Base-by-base conservation (phyloP, 2,329 filamentous ascomycete species). In the Nigrospora oryzae region DNA sequence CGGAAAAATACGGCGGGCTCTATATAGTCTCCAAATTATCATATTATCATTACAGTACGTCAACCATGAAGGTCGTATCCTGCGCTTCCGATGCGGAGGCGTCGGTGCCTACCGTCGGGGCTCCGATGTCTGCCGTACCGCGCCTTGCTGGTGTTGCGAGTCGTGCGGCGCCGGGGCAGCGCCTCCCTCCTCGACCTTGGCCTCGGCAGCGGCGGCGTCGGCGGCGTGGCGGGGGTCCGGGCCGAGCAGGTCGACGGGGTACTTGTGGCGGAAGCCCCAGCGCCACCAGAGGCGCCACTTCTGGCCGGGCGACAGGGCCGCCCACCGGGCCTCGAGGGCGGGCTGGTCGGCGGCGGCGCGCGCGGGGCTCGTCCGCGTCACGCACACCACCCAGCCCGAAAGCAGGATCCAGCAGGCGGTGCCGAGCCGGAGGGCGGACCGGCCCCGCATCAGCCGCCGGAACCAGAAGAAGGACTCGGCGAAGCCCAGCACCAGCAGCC, bases 201-300 rank as follows among this genome's bases (percentile, higher is more conserved):
- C 16, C 38, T 17, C 38, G 3, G 40, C 32, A 8, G 3, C 16
- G 10, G 23, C 38, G 7, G 7, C 31, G 4, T 12, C 14, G 13
- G n/a, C 14, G 7, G 12, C 17, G 14, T 42, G 33, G 3, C 33
- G 33, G 16, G 40, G 40, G 10, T 42, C 40, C 16, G 40, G 33
- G 3, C 40, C 32, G 8, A 42, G 40, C 40, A 42, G 33, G 7
- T 36, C 40, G 17, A 42, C 40, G 4, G 40, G 40, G 13, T 42
- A 42, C 40, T 23, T 42, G 40, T 42, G 33, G 12, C 40, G 31
- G 40, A 42, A 42, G 12, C 40, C 40, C 40, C 40, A 42, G 31
- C 15, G 33, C 40, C 32, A 42, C 40, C 40, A 42, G 13, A 42
- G 40, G 11, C 19, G 31, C 40, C 31, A 34, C 40, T 30, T 42